phyloP scores from a whole-genome alignment of 2,329 filamentous ascomycete genomes.

The Talaromyces amestolkiae region DNA sequence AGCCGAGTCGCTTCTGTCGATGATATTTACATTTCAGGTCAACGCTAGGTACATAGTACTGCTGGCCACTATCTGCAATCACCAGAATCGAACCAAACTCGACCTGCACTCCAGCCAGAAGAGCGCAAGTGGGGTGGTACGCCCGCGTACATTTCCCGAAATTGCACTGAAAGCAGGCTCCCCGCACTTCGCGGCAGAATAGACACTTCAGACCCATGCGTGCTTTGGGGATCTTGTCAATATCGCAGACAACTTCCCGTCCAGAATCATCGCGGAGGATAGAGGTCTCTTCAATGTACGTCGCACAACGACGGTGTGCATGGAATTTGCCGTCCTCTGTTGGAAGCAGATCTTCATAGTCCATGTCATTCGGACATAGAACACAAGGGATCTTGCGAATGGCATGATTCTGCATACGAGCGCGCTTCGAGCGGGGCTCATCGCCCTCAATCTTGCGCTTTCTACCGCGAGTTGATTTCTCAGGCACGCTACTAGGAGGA shows the following conservation, averaged over 20 bases:
- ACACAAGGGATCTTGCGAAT: constrained; percentile 78
- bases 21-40: constrained; percentile 96
- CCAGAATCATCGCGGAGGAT: constrained; percentile 68
- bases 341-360: constrained; percentile 74
- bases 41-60: constrained; percentile 88
- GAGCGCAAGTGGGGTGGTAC: constrained; percentile 93
- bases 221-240: constrained; percentile 78
- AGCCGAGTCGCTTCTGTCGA: constrained; percentile 76
- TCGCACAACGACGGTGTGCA: constrained; percentile 82
- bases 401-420: constrained; percentile 69
- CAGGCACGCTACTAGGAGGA: constrained; percentile 70
- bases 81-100: constrained; percentile 83
- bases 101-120: constrained; percentile 85
- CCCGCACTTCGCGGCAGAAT: constrained; percentile 88
- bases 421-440: constrained; percentile 69
- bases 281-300: constrained; percentile 89
- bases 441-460: constrained; percentile 67
- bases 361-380: constrained; percentile 86
- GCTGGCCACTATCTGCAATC: constrained; percentile 83
- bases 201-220: constrained; percentile 90
- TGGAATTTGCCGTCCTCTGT: constrained; percentile 80
- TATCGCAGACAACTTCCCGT: constrained; percentile 72
- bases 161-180: constrained; percentile 96
- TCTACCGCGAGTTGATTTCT: constrained; percentile 51
- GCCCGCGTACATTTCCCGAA: constrained; percentile 89